Evolutionary conservation across 2,329 filamentous ascomycete genomes (phyloP).

Genomic region (Monosporascus sp.): DNA sequence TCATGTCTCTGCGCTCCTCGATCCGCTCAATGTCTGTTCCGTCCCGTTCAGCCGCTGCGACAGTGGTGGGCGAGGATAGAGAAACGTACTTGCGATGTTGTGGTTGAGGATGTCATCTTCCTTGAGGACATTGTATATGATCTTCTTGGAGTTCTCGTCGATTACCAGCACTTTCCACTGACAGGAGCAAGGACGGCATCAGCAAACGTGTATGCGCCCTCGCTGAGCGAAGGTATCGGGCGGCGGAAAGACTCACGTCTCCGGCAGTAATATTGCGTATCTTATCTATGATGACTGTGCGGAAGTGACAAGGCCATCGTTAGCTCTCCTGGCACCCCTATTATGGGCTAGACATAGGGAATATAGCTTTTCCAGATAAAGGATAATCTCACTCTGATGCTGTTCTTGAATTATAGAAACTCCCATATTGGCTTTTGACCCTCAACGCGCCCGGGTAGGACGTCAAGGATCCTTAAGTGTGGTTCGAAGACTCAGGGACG

Average conservation of each 20-base stretch:
- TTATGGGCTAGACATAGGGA: background rate
- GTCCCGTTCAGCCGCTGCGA: constrained; percentile 17
- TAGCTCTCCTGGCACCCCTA: constrained; percentile 4
- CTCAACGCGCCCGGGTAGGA: background rate
- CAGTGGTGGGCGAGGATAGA: constrained; percentile 11
- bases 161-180: constrained; percentile 97
- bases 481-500: background rate
- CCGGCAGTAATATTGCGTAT: constrained; percentile 74
- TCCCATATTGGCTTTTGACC: constrained; percentile 59
- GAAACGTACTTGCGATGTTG: constrained; percentile 80
- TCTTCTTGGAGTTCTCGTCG: constrained; percentile 75
- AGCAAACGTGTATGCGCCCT: constrained; percentile 5
- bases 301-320: constrained; percentile 4
- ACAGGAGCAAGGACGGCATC: constrained; percentile 9
- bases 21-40: constrained; percentile 83
- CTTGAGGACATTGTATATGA: constrained; percentile 86
- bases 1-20: constrained; percentile 75
- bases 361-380: constrained; percentile 1
- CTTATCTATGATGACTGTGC: constrained; percentile 62
- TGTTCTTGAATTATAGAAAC: constrained; percentile 82
- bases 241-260: constrained; percentile 55
- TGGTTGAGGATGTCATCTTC: constrained; percentile 96
- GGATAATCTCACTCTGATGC: constrained; percentile 57
- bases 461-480: background rate
- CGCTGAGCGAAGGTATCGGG: background rate